Percentiles rank a stretch among this genome's conserved stretches.
Evolutionary conservation across 2,329 filamentous ascomycete species (phyloP).

Genomic region (Aspergillus brasiliensis): DNA sequence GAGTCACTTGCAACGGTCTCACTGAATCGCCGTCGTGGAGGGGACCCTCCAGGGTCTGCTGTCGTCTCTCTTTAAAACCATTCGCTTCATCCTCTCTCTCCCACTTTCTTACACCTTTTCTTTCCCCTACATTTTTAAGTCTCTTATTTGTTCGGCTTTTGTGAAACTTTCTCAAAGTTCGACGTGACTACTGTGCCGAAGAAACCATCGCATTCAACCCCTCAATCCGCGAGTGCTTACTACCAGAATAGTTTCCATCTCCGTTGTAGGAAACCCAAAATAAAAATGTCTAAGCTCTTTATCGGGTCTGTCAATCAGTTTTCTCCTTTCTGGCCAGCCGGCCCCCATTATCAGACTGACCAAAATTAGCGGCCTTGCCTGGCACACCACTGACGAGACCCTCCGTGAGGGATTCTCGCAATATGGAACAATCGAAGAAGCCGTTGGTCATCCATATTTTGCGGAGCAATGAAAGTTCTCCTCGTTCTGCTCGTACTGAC

Average conservation of each 20-base stretch:
- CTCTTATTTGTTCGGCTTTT: neutral
- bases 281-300: constrained; percentile 86
- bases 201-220: neutral
- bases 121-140: too few species aligned
- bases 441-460: constrained; percentile 64
- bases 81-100: neutral
- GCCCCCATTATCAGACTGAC: constrained; percentile 19
- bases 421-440: constrained; percentile 89
- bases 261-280: constrained; percentile 7
- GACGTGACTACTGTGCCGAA: neutral
- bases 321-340: constrained; percentile 11
- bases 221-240: constrained; percentile 12
- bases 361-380: constrained; percentile 78
- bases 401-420: constrained; percentile 90
- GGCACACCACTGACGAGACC: constrained; percentile 92
- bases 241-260: neutral
- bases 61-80: neutral
- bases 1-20: neutral
- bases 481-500: constrained; percentile 18
- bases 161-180: neutral
- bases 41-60: constrained; percentile 2
- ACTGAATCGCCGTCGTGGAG: neutral
- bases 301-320: constrained; percentile 20
- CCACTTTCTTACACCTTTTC: neutral
- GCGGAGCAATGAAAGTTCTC: neutral